These are phyloP conservation scores for Psilocybe azurescens DNA, from an alignment of 768 basidiomycete species.

Conservation along the genomic window DNA sequence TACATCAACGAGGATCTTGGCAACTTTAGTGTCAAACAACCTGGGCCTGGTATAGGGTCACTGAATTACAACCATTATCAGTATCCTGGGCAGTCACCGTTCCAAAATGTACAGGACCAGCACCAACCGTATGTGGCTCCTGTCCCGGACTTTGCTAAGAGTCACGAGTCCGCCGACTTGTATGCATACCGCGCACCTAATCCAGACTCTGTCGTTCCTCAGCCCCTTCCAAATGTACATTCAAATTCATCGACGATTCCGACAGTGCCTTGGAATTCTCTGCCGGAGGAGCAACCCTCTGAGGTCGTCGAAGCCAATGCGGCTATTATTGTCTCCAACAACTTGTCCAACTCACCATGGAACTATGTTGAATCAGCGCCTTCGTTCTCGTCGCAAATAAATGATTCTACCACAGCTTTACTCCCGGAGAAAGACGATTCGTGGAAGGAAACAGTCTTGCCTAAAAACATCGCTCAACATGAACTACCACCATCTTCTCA, in stretches of 20 bases:
- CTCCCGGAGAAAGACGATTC: background rate
- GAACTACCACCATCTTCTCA: background rate
- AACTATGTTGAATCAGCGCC: slow-evolving; percentile 5
- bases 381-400: background rate
- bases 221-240: slow-evolving; percentile 7
- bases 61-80: slow-evolving; percentile 18
- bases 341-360: slow-evolving; percentile 12
- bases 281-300: slow-evolving; percentile 9
- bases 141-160: slow-evolving; percentile 15
- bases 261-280: slow-evolving; percentile 18
- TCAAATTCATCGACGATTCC: slow-evolving; percentile 7
- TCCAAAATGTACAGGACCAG: slow-evolving; percentile 19
- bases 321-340: background rate
- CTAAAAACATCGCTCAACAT: background rate
- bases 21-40: slow-evolving; percentile 6
- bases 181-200: slow-evolving; percentile 17
- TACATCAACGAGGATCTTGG: slow-evolving; percentile 14
- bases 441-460: background rate
- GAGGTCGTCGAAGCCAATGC: background rate
- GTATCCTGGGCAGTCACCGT: slow-evolving; percentile 14
- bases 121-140: slow-evolving; percentile 19
- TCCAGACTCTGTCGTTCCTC: slow-evolving; percentile 9
- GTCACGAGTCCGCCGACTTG: slow-evolving; percentile 6
- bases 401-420: background rate
- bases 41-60: slow-evolving; percentile 12